Conservation (phyloP, 257 asterid species). For the Jacaranda mimosifolia region DNA sequence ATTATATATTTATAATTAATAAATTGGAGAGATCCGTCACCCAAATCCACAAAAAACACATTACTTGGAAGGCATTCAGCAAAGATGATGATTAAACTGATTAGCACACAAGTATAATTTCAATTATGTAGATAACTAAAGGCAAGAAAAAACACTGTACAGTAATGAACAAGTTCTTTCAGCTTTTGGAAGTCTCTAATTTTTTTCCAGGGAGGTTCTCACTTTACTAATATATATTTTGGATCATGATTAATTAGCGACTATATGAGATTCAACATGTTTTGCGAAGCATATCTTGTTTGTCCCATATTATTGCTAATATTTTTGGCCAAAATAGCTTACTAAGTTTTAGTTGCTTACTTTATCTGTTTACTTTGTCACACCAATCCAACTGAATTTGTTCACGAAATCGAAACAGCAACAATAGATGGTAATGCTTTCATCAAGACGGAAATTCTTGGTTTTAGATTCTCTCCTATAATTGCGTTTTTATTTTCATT, state of each 20-base stretch:
- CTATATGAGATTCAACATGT: too few species aligned
- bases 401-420: too few species aligned
- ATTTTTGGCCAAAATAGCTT: neutral
- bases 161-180: neutral
- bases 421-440: too few species aligned
- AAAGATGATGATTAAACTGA: conserved; percentile 23
- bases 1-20: neutral
- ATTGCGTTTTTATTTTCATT: too few species aligned
- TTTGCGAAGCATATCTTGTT: too few species aligned
- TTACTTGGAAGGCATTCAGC: conserved; percentile 92
- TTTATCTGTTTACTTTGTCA: neutral
- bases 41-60: conserved; percentile 94
- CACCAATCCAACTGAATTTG: neutral
- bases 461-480: too few species aligned
- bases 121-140: neutral
- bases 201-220: too few species aligned
- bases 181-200: too few species aligned
- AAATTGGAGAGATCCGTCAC: conserved; percentile 49
- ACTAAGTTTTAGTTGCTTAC: neutral
- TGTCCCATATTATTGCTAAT: neutral
- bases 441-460: too few species aligned
- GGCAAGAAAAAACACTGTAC: neutral
- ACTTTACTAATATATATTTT: neutral
- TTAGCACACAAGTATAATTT: conserved; percentile 25
- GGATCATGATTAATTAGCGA: neutral